A percentile compares a stretch with the other conserved stretches of the same genome.
These are phyloP conservation scores for Sclerotinia nivalis DNA, from an alignment of 2,329 filamentous ascomycete species.

Conservation along the genomic window DNA sequence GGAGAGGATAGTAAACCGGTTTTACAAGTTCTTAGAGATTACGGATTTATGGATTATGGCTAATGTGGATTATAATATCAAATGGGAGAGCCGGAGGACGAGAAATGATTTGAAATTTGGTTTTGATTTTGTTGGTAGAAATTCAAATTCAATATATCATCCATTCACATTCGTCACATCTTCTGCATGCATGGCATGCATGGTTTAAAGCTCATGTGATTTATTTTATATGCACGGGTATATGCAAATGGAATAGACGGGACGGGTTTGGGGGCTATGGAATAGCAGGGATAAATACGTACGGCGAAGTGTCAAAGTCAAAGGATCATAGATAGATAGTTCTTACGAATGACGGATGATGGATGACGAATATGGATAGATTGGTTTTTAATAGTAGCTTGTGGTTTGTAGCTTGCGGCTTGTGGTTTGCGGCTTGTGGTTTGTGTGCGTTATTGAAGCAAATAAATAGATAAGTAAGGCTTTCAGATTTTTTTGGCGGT, in stretches of 20 bases:
- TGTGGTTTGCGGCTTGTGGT: no score
- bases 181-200: neutral
- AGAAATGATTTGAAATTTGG: neutral
- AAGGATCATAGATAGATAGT: neutral
- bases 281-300: neutral
- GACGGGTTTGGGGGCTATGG: neutral
- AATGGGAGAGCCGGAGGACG: neutral
- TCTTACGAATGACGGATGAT: neutral
- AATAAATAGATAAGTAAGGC: no score
- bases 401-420: no score
- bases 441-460: no score
- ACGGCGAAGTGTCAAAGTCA: neutral
- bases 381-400: no score
- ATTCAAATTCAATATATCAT: neutral
- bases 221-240: neutral
- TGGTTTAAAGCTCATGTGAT: conserved; percentile 16
- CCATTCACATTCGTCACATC: neutral
- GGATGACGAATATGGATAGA: no score
- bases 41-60: neutral
- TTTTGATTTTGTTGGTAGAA: neutral
- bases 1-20: neutral
- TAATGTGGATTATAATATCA: conserved; percentile 11
- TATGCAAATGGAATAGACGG: neutral
- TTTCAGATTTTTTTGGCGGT: neutral
- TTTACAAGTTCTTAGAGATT: neutral